Base-by-base conservation (phyloP, 257 asterid species). In the Primulina tabacum region DNA sequence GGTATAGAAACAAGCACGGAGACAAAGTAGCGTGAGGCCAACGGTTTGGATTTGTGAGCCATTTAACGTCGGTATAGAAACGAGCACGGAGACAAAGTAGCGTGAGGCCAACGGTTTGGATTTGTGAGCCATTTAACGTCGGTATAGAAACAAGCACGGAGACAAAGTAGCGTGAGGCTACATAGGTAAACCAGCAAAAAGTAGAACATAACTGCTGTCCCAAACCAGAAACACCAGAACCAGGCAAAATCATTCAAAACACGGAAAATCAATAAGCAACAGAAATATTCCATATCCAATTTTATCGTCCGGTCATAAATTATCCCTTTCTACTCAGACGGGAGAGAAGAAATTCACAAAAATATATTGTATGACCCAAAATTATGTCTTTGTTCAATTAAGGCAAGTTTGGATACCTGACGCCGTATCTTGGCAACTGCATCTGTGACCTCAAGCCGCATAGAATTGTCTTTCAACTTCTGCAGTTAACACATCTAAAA, bases 371-470 rank as follows among this genome's bases (percentile, higher is more conserved):
- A 20, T 32, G 57, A 33, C 61, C 40, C 9, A 38, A 38, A 1
- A 38, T 38, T 10, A 38, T 38, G 50, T 38, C 3, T 21, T 21
- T 38, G 70, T 64, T 64, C 20, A 68, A 71, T 28, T 29, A 74
- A 37, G 63, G 71, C 14, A 77, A 62, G 55, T 21, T 71, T 33
- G 73, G 43, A 75, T 85, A 93, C 99, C 97, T 89, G 94, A 3
- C 97, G 96, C 43, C 97, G 84, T 43, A 82, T 77, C 77, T 82
- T 85, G 73, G 89, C 76, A 64, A 72, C 87, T 71, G 56, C 73
- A 69, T 84, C 89, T 17, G 65, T 58, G 71, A 56, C 77, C 77
- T 80, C 89, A 14, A 83, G 70, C 80, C 82, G 81, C n/a, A 73
- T 73, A 30, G 69, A 43, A 75, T 83, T 80, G 58, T 50, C 79